Conservation (phyloP, 768 basidiomycete genomes). For the Xerocomellus amylosporus region DNA sequence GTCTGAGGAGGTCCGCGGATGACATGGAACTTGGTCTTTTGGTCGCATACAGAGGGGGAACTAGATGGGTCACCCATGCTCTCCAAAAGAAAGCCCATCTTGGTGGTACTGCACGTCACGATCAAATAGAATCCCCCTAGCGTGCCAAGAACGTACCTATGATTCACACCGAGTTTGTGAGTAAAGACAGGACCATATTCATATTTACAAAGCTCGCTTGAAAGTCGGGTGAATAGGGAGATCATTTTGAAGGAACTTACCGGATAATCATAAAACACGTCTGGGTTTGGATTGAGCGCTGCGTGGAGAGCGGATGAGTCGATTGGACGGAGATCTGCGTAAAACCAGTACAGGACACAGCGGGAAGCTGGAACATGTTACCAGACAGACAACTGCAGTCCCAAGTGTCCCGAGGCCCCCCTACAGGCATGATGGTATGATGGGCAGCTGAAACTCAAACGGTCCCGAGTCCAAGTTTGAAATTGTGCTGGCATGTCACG, state of each 20-base stretch:
- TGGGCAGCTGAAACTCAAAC: neutral
- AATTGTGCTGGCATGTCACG: conserved; percentile 8
- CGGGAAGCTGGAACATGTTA: neutral
- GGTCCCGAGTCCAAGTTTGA: neutral
- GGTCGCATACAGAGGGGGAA: conserved; percentile 8
- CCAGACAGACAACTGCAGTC: neutral
- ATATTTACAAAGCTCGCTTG: conserved; percentile 3
- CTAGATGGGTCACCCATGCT: conserved; percentile 7
- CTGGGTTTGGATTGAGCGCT: neutral
- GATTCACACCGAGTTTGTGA: conserved; percentile 5
- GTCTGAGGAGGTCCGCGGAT: conserved; percentile 21
- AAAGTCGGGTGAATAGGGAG: neutral
- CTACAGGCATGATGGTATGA: neutral
- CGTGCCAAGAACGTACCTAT: conserved; percentile 1
- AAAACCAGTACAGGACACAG: neutral
- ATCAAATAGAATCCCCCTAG: neutral
- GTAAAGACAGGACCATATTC: neutral
- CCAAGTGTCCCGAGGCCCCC: neutral
- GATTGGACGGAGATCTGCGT: conserved; percentile 14
- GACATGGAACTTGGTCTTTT: conserved; percentile 18
- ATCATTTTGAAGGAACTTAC: neutral
- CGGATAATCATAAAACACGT: conserved; percentile 3
- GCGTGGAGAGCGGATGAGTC: neutral
- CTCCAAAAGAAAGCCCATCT: conserved; percentile 15
- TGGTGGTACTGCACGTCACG: conserved; percentile 7